Evolutionary conservation across 2,329 filamentous ascomycete species (phyloP).

Genomic region (Talaromyces sp.): DNA sequence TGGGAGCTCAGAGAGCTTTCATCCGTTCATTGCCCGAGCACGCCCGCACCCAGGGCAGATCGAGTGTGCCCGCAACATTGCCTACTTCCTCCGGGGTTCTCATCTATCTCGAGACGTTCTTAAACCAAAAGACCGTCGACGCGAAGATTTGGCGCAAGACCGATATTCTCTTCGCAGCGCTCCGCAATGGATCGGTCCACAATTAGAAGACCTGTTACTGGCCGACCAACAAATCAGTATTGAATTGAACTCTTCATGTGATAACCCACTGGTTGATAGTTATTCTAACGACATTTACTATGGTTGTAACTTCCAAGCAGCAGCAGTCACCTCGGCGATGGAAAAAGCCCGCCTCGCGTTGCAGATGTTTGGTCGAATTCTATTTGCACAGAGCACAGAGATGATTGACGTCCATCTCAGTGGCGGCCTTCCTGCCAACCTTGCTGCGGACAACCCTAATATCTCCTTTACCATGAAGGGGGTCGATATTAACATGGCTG

Average conservation of each 20-base stretch:
- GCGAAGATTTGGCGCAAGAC: slow-evolving; percentile 51
- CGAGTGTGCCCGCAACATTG: slow-evolving; percentile 54
- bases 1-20: slow-evolving; percentile 43
- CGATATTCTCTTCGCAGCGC: slow-evolving; percentile 61
- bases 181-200: slow-evolving; percentile 64
- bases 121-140: slow-evolving; percentile 24
- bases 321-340: slow-evolving; percentile 58
- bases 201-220: slow-evolving; percentile 59
- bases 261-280: slow-evolving; percentile 59
- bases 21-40: slow-evolving; percentile 54
- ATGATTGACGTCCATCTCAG: slow-evolving; percentile 57
- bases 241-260: slow-evolving; percentile 63
- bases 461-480: slow-evolving; percentile 59
- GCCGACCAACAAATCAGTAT: slow-evolving; percentile 53
- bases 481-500: slow-evolving; percentile 61
- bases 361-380: slow-evolving; percentile 56
- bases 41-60: slow-evolving; percentile 60
- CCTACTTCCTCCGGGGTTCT: slow-evolving; percentile 47
- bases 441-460: slow-evolving; percentile 55
- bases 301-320: slow-evolving; percentile 66
- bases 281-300: slow-evolving; percentile 49
- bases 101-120: slow-evolving; percentile 30
- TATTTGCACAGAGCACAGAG: slow-evolving; percentile 57
- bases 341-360: slow-evolving; percentile 48
- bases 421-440: slow-evolving; percentile 59